A percentile compares a stretch with the other conserved stretches of the same genome.
Evolutionary conservation across 257 asterid species (phyloP).

Genomic region (Solanum dulcamara): DNA sequence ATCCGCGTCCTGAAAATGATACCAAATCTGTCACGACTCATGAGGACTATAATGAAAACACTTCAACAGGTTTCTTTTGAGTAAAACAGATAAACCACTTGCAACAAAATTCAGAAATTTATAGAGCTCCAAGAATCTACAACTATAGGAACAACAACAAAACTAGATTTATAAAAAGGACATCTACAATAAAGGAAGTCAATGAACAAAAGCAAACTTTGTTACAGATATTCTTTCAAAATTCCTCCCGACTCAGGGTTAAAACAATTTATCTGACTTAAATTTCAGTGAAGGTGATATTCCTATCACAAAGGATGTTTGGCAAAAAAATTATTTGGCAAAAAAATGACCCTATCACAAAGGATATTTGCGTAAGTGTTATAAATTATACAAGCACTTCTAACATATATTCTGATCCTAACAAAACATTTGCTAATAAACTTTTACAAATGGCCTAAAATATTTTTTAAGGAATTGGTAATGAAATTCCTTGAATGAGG

Average conservation of each 20-base stretch:
- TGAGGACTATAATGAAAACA: not conserved
- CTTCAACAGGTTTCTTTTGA: not conserved
- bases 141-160: not conserved
- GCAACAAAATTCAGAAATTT: not conserved
- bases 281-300: not conserved
- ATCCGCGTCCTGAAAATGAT: conserved; percentile 45
- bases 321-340: too few species aligned
- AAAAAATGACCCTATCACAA: not conserved
- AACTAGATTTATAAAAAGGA: not conserved
- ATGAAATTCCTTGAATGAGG: not conserved
- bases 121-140: not conserved
- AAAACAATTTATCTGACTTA: not conserved
- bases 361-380: not conserved
- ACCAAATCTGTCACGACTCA: not conserved
- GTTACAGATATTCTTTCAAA: not conserved
- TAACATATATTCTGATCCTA: not conserved
- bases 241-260: not conserved
- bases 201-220: not conserved
- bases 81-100: not conserved
- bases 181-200: not conserved
- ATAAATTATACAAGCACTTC: not conserved
- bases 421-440: not conserved
- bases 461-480: not conserved
- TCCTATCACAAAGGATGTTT: not conserved
- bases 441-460: not conserved